These are phyloP conservation scores for Microbotryum saponariae DNA, from an alignment of 1,284 basidiomycete genomes.

Conservation along the genomic window DNA sequence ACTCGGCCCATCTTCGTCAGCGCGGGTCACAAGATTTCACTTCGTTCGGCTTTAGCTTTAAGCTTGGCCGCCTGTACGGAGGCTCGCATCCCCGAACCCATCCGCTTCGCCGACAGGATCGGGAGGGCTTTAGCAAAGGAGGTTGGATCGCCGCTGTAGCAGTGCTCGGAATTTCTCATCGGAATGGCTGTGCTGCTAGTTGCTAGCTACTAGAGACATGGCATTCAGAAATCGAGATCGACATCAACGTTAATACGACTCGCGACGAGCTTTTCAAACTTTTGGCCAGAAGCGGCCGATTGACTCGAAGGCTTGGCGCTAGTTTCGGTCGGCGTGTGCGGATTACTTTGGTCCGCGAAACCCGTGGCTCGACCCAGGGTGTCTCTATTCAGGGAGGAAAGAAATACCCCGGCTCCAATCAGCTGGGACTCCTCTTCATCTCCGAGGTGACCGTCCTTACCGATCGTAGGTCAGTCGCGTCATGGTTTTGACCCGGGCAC, in stretches of 20 bases:
- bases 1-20: too few relatives aligned
- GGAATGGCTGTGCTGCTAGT: too few relatives aligned
- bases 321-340: constrained; percentile 6
- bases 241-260: constrained; percentile 19
- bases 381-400: not conserved
- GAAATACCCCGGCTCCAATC: not conserved
- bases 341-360: constrained; percentile 1
- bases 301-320: not conserved
- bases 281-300: constrained; percentile 5
- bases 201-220: not conserved
- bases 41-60: too few relatives aligned
- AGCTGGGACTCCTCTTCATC: not conserved
- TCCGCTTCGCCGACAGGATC: too few relatives aligned
- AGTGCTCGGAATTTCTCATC: too few relatives aligned
- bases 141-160: too few relatives aligned
- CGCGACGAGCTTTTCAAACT: constrained; percentile 23
- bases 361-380: constrained; percentile 2
- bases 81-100: too few relatives aligned
- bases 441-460: constrained; percentile 1
- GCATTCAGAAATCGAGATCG: constrained; percentile 31
- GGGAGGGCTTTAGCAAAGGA: too few relatives aligned
- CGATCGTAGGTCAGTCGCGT: constrained; percentile 43
- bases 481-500: constrained; percentile 55
- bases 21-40: too few relatives aligned
- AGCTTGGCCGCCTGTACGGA: too few relatives aligned